Evolutionary conservation across 2,329 filamentous ascomycete genomes (phyloP).

Genomic region (Sphaerulina musiva): DNA sequence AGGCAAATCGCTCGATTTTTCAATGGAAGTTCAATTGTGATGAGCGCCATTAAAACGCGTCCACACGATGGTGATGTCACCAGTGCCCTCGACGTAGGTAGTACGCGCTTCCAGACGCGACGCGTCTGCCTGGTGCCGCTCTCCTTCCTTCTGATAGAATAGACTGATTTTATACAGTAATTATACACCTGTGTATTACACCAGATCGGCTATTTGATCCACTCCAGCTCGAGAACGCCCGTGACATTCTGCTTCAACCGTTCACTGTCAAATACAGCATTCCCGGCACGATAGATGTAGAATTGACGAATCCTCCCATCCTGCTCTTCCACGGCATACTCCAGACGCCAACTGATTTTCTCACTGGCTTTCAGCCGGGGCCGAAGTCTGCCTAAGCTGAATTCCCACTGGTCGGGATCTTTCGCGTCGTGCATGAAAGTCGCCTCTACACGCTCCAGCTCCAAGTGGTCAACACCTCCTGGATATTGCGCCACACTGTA

Average conservation of each 20-base stretch:
- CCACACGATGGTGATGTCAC: too few relatives aligned
- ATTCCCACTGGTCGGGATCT: slow-evolving; percentile 5
- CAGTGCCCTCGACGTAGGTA: too few relatives aligned
- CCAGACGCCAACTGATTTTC: slow-evolving; percentile 14
- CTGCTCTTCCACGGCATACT: slow-evolving; percentile 7
- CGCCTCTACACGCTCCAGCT: slow-evolving; percentile 10
- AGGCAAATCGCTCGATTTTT: too few relatives aligned
- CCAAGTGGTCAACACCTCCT: slow-evolving; percentile 3
- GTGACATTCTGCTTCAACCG: slow-evolving; percentile 1
- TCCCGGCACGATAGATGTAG: not conserved
- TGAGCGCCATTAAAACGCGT: too few relatives aligned
- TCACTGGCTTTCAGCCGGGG: slow-evolving; percentile 6
- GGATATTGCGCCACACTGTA: slow-evolving; percentile 15
- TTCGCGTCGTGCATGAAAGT: slow-evolving; percentile 9
- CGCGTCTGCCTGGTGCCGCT: too few relatives aligned
- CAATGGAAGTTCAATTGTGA: too few relatives aligned
- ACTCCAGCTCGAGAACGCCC: not conserved
- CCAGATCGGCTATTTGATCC: not conserved
- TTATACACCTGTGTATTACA: too few relatives aligned
- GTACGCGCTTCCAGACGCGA: too few relatives aligned
- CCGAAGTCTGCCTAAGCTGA: slow-evolving; percentile 12
- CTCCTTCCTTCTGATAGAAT: too few relatives aligned
- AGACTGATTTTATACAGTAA: too few relatives aligned
- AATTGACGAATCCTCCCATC: slow-evolving; percentile 8
- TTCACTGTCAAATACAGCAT: not conserved